Evolutionary conservation across 768 basidiomycete species (phyloP), one percentile per base, ranked within the genome.

Genomic region (Paxillus involutus): DNA sequence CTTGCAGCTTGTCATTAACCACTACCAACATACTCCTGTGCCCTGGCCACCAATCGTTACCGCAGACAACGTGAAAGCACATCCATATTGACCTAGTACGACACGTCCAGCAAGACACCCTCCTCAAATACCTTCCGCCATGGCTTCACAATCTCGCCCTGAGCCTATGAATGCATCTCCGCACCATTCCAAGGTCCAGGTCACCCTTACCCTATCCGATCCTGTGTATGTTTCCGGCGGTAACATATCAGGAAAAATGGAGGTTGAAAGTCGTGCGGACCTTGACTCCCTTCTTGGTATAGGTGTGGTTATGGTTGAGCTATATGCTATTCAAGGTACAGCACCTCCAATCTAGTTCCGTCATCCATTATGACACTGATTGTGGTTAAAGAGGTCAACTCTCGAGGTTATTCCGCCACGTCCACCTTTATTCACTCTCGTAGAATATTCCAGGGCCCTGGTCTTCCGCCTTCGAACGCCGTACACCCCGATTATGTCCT

Each of bases 161-260:
- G 80, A 79, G 72, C 86, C 88, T 12, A 92, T 92, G 90, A 92
- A 93, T 71, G 85, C 87, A 30, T 82, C 84, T n/a, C 78, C 85
- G 0, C 76, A 86, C 66, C 91, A 92, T 68, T 75, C 89, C 26
- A 93, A 91, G 71, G 81, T 92, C 68, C 89, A 81, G 67, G 80
- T 89, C 14, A 77, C 85, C 12, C 65, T 88, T 17, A 77, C 75
- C 7, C 74, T 90, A 7, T 78, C 81, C 2, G 80, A 88, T 58
- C 66, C 80, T 2, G 73, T 78, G 29, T 88, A 81, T 62, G 79
- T 89, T 47, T 85, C 90, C 1, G 91, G 91, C 0, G 73, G 75
- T 36, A 71, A 78, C 58, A 77, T 91, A 33, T 75, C 83, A 6
- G 91, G 91, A 11, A 90, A 86, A 73, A 78, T 92, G 79, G 83